These are phyloP conservation scores for Saccharomycopsis crataegensis DNA, from an alignment of 1,139 yeast species.

Conservation along the genomic window DNA sequence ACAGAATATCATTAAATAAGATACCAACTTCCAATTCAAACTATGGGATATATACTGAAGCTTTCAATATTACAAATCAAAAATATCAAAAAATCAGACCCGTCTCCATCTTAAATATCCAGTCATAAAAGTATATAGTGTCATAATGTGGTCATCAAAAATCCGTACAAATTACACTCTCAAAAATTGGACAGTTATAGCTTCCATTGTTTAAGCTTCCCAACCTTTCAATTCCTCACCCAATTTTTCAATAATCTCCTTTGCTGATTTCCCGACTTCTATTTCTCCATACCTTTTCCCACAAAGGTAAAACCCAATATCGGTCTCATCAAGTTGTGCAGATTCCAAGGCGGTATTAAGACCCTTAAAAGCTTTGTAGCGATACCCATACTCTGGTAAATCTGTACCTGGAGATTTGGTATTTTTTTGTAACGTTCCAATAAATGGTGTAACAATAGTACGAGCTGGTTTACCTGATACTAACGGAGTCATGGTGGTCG, in stretches of 20 bases:
- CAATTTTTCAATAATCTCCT: constrained; percentile 1
- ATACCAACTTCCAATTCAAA: too few species aligned
- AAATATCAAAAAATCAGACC: too few species aligned
- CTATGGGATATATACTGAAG: too few species aligned
- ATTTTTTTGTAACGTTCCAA: constrained; percentile 18
- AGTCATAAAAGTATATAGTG: too few species aligned
- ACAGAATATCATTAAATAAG: too few species aligned
- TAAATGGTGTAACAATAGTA: constrained; percentile 32
- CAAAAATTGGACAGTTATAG: too few species aligned
- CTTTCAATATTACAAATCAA: too few species aligned
- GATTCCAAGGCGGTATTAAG: constrained; percentile 2
- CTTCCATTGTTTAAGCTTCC: not conserved
- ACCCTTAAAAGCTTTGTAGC: constrained; percentile 32
- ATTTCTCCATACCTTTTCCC: constrained; percentile 1
- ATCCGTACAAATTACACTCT: too few species aligned
- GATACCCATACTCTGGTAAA: constrained; percentile 35
- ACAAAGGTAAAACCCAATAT: constrained; percentile 7
- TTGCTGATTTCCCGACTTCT: not conserved
- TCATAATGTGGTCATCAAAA: too few species aligned
- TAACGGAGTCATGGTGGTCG: constrained; percentile 32
- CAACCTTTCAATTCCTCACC: not conserved
- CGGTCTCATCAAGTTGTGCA: not conserved
- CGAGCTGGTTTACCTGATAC: constrained; percentile 38
- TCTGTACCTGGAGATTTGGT: not conserved
- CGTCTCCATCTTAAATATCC: too few species aligned